Evolutionary conservation across 2,329 filamentous ascomycete genomes (phyloP).

Genomic region (Trichoderma harzianum): DNA sequence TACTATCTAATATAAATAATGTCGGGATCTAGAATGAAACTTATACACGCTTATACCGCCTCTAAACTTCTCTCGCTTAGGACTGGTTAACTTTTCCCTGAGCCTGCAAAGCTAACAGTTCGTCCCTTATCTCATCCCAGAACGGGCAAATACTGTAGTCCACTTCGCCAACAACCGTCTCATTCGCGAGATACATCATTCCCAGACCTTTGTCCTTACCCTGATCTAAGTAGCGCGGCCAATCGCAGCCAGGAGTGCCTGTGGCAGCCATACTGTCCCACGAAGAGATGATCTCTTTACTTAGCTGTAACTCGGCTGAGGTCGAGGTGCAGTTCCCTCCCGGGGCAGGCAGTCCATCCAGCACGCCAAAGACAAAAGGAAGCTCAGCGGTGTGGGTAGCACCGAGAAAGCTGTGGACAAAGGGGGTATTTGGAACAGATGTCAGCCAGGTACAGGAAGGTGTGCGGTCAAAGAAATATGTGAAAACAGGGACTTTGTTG

Average conservation of each 20-base stretch:
- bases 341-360: background rate
- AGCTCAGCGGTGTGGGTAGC: slow-evolving; percentile 3
- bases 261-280: background rate
- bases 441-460: slow-evolving; percentile 1
- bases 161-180: background rate
- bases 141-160: slow-evolving; percentile 1
- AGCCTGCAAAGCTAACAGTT: background rate
- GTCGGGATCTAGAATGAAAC: background rate
- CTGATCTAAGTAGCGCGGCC: background rate
- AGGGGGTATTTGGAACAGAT: background rate
- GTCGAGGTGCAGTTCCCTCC: background rate
- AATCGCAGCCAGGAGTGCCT: background rate
- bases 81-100: background rate
- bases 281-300: background rate
- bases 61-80: background rate
- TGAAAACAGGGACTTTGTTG: background rate
- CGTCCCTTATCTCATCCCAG: background rate
- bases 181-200: slow-evolving; percentile 3
- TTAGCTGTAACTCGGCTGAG: background rate
- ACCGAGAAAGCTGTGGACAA: slow-evolving; percentile 3
- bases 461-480: background rate
- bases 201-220: background rate
- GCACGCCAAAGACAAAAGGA: background rate
- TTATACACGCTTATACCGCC: background rate
- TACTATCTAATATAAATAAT: background rate